Base-by-base conservation (phyloP, 805 yeast genomes). In the Suhomyces canberraensis region DNA sequence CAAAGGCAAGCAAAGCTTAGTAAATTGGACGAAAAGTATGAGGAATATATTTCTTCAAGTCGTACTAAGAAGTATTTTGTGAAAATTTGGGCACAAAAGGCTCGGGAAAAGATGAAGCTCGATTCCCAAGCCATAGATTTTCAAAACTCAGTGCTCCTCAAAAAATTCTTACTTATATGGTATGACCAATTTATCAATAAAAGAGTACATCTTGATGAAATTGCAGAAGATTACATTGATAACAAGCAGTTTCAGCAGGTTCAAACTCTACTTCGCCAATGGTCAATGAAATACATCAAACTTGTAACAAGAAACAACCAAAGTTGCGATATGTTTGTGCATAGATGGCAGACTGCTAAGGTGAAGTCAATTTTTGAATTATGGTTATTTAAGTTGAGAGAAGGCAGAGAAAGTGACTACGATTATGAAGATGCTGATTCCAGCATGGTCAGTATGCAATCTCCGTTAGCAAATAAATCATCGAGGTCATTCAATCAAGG, bases 201-300 rank as follows among this genome's bases (percentile, higher is more conserved):
- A 20, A 45, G 39, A 3, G 41, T 45, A 5, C 50, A 57, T 20
- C 41, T 66, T 29, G 38, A 48, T 3, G 65, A 61, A 8, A 41
- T 55, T 3, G 60, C 60, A 4, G 63, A 65, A n/a, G 61, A 60
- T 8, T 39, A 50, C 19, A 20, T 54, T 11, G 57, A 55, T 33
- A 56, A 58, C 20, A 49, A 44, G 25, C 69, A 65, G 22, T 54
- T 58, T 20, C 45, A 34, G 11, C 48, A 36, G 26, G 51, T 50
- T 14, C 50, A 56, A 13, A 65, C 56, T 20, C 35, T 50, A 11
- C 40, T 67, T 11, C 48, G 62, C 25, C 51, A 43, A 14, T 67
- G 73, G 73, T 51, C 61, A 4, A 60, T 64, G 59, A 60, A 56
- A 31, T 51, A 54, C 31, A 56, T 64, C 31, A 64, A 59, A 40